Evolutionary conservation across 2,329 filamentous ascomycete genomes (phyloP).

Genomic region (Claviceps arundinis): DNA sequence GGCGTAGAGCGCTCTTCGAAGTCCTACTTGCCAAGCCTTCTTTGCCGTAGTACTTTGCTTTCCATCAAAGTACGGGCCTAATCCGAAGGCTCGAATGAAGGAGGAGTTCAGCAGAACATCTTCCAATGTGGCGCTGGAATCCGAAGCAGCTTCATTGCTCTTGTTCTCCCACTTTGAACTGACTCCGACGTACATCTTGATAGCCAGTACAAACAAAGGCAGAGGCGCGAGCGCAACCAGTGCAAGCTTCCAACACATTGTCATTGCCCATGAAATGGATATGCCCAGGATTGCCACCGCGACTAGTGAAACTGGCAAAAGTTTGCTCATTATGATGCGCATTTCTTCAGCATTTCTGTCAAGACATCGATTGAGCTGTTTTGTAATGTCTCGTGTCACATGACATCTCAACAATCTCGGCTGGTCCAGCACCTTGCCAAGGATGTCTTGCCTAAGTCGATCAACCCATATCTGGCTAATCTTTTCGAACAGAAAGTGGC

Average conservation of each 20-base stretch:
- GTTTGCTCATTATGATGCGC: constrained; percentile 67
- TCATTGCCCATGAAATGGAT: constrained; percentile 62
- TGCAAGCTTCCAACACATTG: constrained; percentile 66
- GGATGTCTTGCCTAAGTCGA: constrained; percentile 50
- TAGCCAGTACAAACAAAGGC: constrained; percentile 54
- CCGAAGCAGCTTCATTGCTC: constrained; percentile 49
- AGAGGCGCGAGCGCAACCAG: constrained; percentile 58
- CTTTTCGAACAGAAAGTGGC: constrained; percentile 59
- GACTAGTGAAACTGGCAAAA: constrained; percentile 56
- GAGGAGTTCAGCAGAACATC: constrained; percentile 71
- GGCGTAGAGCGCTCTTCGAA: constrained; percentile 51
- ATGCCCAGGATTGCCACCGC: constrained; percentile 53
- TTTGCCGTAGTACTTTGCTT: constrained; percentile 45
- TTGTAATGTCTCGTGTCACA: constrained; percentile 47
- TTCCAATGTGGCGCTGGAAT: constrained; percentile 42
- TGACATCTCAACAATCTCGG: constrained; percentile 65
- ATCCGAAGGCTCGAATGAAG: constrained; percentile 59
- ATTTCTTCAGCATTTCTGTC: constrained; percentile 81
- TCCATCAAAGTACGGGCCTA: constrained; percentile 56
- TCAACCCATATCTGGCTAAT: constrained; percentile 69
- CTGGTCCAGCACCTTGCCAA: constrained; percentile 60
- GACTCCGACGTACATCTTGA: constrained; percentile 49
- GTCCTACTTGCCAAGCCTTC: constrained; percentile 44
- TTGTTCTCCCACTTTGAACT: constrained; percentile 59
- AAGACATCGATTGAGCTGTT: constrained; percentile 54